phyloP scores from a whole-genome alignment of 2,329 filamentous ascomycete genomes.

The Exophiala oligosperma region DNA sequence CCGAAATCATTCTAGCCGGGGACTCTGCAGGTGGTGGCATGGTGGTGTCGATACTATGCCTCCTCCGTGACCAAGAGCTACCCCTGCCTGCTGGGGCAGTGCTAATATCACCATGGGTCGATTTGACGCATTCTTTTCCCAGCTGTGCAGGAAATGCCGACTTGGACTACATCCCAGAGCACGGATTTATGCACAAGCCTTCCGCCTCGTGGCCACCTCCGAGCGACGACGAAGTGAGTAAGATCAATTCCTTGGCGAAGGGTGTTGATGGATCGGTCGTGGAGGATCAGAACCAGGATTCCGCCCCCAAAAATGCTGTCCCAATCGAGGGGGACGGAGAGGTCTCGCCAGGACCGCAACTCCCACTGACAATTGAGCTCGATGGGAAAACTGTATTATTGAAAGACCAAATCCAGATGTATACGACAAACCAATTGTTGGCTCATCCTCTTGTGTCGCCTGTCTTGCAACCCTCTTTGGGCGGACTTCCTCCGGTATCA shows the following conservation, averaged over 20 bases:
- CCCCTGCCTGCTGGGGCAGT: slow-evolving; percentile 87
- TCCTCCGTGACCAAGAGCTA: slow-evolving; percentile 76
- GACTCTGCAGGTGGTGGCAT: slow-evolving; percentile 94
- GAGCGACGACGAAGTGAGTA: slow-evolving; percentile 69
- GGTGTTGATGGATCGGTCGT: background rate
- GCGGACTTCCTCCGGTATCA: slow-evolving; percentile 82
- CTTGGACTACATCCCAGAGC: slow-evolving; percentile 82
- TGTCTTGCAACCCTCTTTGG: slow-evolving; percentile 80
- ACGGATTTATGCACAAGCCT: slow-evolving; percentile 88
- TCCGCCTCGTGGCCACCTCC: slow-evolving; percentile 91
- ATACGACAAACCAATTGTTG: slow-evolving; percentile 79
- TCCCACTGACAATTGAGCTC: slow-evolving; percentile 63
- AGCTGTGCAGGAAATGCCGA: slow-evolving; percentile 73
- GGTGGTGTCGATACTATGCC: slow-evolving; percentile 76
- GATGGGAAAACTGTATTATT: slow-evolving; percentile 71
- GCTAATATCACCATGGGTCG: slow-evolving; percentile 92
- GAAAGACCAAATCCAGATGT: slow-evolving; percentile 90
- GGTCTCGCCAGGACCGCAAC: slow-evolving; percentile 31
- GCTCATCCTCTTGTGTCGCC: slow-evolving; percentile 89
- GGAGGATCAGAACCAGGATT: background rate
- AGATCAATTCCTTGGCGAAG: slow-evolving; percentile 48
- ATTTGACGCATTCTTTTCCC: slow-evolving; percentile 92
- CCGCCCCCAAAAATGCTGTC: background rate
- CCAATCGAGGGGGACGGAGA: slow-evolving; percentile 6
- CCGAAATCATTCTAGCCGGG: slow-evolving; percentile 81